A percentile compares a stretch with the other conserved stretches of the same genome.
Conservation (phyloP, 106 monocot genomes). For the Iris macrosiphon region DNA sequence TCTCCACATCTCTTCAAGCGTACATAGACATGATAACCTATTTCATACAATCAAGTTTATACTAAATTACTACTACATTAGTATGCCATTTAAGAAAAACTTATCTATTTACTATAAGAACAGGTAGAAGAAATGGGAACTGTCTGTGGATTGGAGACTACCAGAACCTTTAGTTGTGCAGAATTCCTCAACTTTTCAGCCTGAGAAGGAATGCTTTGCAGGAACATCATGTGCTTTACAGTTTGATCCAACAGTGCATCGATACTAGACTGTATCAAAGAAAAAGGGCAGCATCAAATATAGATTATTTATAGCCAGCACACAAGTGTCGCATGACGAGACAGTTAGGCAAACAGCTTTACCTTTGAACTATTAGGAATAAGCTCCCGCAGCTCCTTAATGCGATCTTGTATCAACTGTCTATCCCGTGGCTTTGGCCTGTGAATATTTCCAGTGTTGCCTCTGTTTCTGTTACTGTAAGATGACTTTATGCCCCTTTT, state of each 20-base stretch:
- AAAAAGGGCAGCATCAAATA: background rate
- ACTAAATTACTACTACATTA: too few relatives aligned
- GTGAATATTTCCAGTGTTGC: constrained; percentile 8
- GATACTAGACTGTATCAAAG: constrained; percentile 73
- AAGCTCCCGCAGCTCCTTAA: constrained; percentile 76
- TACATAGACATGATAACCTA: too few relatives aligned
- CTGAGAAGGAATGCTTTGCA: constrained; percentile 48
- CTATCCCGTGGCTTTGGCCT: constrained; percentile 80
- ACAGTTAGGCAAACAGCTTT: background rate
- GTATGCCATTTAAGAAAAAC: too few relatives aligned
- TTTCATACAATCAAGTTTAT: too few relatives aligned
- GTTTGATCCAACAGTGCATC: constrained; percentile 68
- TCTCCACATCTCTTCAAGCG: too few relatives aligned
- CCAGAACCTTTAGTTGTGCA: constrained; percentile 25
- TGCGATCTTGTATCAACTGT: constrained; percentile 87
- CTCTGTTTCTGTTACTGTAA: constrained; percentile 19
- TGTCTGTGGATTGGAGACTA: background rate
- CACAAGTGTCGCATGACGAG: too few relatives aligned
- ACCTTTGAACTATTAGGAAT: constrained; percentile 81
- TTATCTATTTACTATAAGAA: too few relatives aligned
- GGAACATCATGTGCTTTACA: constrained; percentile 75
- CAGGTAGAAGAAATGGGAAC: too few relatives aligned
- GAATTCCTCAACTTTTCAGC: constrained; percentile 56
- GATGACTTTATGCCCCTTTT: constrained; percentile 7
- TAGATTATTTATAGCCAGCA: too few relatives aligned